These are phyloP conservation scores for Zhuliangozyma parablackwelliae DNA, from an alignment of 1,139 yeast genomes.

Conservation along the genomic window DNA sequence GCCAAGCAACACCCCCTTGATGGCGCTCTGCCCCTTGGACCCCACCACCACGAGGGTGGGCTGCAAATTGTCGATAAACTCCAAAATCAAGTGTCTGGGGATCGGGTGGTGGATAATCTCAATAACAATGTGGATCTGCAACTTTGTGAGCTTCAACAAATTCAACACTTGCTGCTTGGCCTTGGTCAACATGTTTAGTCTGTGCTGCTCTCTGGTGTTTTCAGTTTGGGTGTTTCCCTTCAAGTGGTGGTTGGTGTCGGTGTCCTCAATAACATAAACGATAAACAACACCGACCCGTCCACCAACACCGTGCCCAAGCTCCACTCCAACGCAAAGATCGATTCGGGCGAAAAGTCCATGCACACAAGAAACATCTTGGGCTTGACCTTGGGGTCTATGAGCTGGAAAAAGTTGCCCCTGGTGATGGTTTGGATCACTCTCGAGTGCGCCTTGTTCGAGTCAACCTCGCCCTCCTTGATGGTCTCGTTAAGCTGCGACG, in stretches of 20 bases:
- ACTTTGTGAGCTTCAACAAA: conserved; percentile 62
- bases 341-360: conserved; percentile 86
- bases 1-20: conserved; percentile 73
- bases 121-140: conserved; percentile 71
- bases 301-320: conserved; percentile 79
- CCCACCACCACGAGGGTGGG: conserved; percentile 85
- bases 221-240: conserved; percentile 40
- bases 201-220: conserved; percentile 42
- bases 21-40: conserved; percentile 70
- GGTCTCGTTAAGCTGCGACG: conserved; percentile 54
- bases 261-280: conserved; percentile 74
- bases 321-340: conserved; percentile 82
- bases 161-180: conserved; percentile 59
- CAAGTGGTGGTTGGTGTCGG: conserved; percentile 43
- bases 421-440: conserved; percentile 65
- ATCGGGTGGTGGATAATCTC: conserved; percentile 82
- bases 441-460: conserved; percentile 48
- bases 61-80: conserved; percentile 73
- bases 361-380: conserved; percentile 70
- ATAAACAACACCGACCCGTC: conserved; percentile 82
- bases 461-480: conserved; percentile 61
- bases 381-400: conserved; percentile 45
- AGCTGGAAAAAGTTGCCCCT: conserved; percentile 65
- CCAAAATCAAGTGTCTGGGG: conserved; percentile 80
- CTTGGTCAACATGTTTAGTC: conserved; percentile 56